These are phyloP conservation scores for Pseudogymnoascus sp. DNA, from an alignment of 2,329 filamentous ascomycete species.

Conservation along the genomic window DNA sequence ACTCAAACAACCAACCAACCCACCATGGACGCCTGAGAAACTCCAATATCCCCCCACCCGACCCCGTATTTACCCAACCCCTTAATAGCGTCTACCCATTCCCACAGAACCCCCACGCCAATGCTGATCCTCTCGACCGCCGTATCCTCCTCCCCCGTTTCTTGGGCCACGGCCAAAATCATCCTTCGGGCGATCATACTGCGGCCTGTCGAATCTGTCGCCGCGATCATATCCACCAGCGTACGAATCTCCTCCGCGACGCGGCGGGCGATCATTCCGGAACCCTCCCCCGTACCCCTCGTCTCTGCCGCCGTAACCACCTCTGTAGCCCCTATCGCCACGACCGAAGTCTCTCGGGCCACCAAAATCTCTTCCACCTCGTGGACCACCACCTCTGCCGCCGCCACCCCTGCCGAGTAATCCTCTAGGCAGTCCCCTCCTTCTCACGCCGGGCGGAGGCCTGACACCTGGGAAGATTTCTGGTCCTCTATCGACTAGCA, in stretches of 20 bases:
- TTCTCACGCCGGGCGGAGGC: constrained; percentile 41
- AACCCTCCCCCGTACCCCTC: background rate
- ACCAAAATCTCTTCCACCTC: background rate
- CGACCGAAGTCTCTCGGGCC: background rate
- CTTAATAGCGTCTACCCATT: background rate
- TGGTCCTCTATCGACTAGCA: constrained; percentile 64
- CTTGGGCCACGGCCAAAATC: background rate
- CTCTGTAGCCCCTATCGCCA: background rate
- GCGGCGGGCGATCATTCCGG: background rate
- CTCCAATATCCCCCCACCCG: background rate
- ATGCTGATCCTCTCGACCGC: constrained; percentile 2
- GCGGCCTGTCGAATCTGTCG: background rate
- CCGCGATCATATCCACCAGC: background rate
- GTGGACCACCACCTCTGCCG: background rate
- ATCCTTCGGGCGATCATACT: background rate
- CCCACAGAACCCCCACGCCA: background rate
- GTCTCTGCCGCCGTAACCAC: background rate
- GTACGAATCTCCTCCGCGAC: background rate
- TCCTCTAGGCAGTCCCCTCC: constrained; percentile 20
- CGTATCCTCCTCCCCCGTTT: background rate
- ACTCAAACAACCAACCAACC: background rate
- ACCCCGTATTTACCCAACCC: background rate
- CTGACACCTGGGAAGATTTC: constrained; percentile 62
- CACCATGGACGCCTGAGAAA: background rate
- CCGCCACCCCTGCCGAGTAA: background rate